Evolutionary conservation across 306 rosid genomes (phyloP).

Genomic region (Mimosa pudica): DNA sequence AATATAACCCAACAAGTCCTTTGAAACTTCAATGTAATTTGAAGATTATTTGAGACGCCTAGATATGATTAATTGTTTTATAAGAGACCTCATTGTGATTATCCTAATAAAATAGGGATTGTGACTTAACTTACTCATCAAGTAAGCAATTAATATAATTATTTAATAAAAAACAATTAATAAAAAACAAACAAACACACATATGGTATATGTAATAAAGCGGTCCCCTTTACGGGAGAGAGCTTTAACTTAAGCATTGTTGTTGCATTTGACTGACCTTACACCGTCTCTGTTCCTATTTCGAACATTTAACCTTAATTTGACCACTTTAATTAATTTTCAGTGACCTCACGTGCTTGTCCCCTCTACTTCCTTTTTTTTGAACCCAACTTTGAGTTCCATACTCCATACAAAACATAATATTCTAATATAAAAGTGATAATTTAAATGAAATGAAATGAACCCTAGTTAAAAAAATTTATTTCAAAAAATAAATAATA

Average conservation of each 20-base stretch:
- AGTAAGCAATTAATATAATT: background rate
- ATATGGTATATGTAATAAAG: constrained; percentile 21
- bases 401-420: background rate
- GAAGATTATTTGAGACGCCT: no score
- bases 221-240: constrained; percentile 39
- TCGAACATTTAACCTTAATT: constrained; percentile 20
- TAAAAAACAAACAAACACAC: background rate
- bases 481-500: no score
- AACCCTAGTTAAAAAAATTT: no score
- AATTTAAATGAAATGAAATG: no score
- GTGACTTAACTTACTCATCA: constrained; percentile 31
- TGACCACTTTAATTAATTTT: constrained; percentile 43
- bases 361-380: background rate
- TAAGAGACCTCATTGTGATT: no score
- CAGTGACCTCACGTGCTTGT: constrained; percentile 54
- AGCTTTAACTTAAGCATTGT: constrained; percentile 35
- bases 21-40: no score
- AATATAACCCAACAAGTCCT: no score
- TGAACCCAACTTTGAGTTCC: background rate
- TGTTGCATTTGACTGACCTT: constrained; percentile 52
- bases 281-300: constrained; percentile 34
- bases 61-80: no score
- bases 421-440: no score
- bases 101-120: no score
- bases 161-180: constrained; percentile 1